These are phyloP conservation scores for Rhodotorula sp. DNA, from an alignment of 1,284 basidiomycete species.

Conservation along the genomic window DNA sequence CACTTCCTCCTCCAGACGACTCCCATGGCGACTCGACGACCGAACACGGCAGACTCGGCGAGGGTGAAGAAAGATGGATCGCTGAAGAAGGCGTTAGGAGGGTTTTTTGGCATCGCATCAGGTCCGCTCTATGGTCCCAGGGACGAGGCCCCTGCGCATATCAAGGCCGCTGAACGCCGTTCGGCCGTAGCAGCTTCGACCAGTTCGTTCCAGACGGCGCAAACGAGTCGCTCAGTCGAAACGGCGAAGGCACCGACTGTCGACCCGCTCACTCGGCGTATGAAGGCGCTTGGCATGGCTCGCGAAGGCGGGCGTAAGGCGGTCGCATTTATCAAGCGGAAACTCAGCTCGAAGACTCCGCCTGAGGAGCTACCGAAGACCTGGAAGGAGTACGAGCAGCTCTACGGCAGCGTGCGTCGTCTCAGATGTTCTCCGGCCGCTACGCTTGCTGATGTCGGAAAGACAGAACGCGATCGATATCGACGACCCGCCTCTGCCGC, in stretches of 20 bases:
- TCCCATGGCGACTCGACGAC: neutral
- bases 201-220: neutral
- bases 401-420: constrained; percentile 38
- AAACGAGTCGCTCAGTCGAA: neutral
- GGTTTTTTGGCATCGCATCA: neutral
- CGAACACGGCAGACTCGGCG: constrained; percentile 10
- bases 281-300: constrained; percentile 7
- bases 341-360: constrained; percentile 40
- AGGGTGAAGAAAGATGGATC: neutral
- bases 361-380: constrained; percentile 40
- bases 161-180: too few species aligned
- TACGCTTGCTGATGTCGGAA: neutral
- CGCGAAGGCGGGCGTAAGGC: constrained; percentile 8
- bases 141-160: too few species aligned
- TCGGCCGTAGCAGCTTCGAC: neutral
- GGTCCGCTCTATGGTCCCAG: neutral
- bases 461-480: constrained; percentile 38
- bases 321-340: constrained; percentile 14
- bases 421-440: neutral
- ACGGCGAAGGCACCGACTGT: neutral
- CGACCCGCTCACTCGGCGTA: neutral
- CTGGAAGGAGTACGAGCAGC: constrained; percentile 40
- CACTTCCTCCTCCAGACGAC: constrained; percentile 3
- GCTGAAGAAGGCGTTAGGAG: neutral
- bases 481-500: constrained; percentile 39